These are phyloP conservation scores for Cystofilobasidium bisporidii DNA, from an alignment of 768 basidiomycete species.

Conservation along the genomic window DNA sequence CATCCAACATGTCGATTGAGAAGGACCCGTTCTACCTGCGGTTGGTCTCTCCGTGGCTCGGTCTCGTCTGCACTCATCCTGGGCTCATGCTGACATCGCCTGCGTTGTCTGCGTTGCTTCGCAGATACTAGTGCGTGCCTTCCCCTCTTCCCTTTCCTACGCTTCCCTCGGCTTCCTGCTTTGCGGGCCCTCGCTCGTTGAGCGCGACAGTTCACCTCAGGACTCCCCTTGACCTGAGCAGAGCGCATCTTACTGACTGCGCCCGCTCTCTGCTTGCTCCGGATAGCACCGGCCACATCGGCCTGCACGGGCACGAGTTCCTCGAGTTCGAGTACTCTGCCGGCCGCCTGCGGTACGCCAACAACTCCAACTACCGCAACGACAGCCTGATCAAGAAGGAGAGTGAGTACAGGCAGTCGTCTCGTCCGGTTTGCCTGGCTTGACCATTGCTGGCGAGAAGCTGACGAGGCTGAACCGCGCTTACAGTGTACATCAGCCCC, in stretches of 20 bases:
- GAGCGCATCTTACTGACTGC: too few species aligned
- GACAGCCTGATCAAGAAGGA: slow-evolving; percentile 98
- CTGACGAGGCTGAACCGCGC: too few species aligned
- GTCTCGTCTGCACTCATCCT: background rate
- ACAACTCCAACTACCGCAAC: slow-evolving; percentile 98
- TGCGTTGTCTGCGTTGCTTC: background rate
- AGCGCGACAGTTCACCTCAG: too few species aligned
- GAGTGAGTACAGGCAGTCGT: slow-evolving; percentile 51
- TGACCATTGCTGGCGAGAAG: background rate
- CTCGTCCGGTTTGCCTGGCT: background rate
- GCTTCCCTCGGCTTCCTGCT: too few species aligned
- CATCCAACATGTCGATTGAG: slow-evolving; percentile 30
- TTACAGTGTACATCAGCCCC: slow-evolving; percentile 87
- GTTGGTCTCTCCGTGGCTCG: slow-evolving; percentile 18
- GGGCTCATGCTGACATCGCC: too few species aligned
- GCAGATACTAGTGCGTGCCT: slow-evolving; percentile 12
- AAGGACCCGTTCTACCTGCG: slow-evolving; percentile 42
- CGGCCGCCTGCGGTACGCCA: slow-evolving; percentile 77
- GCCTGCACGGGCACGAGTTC: slow-evolving; percentile 95
- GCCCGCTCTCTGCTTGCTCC: background rate
- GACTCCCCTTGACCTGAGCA: too few species aligned
- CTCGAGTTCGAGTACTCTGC: slow-evolving; percentile 97
- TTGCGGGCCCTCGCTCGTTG: too few species aligned
- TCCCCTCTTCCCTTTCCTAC: background rate
- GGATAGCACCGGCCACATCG: slow-evolving; percentile 87